Percentiles rank a stretch among this genome's conserved stretches.
Conservation (phyloP, 2,329 filamentous ascomycete genomes). For the Ascochyta lentis region DNA sequence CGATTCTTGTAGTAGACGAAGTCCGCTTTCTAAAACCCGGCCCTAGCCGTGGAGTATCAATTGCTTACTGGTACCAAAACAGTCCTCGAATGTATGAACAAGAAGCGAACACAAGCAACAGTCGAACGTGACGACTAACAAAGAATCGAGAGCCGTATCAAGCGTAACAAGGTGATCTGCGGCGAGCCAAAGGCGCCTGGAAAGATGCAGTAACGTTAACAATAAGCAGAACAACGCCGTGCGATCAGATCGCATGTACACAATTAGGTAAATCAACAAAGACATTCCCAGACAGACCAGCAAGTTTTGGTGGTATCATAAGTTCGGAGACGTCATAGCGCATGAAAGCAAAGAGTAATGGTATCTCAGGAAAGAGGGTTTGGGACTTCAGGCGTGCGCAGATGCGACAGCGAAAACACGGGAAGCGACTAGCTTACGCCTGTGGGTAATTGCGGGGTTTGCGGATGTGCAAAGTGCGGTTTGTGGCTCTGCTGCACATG, state of each 20-base stretch:
- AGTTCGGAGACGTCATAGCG: constrained; percentile 39
- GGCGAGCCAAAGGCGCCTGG: constrained; percentile 8
- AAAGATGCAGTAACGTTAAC: constrained; percentile 6
- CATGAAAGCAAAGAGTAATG: constrained; percentile 23
- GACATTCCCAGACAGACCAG: constrained; percentile 32
- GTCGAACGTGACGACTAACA: background rate
- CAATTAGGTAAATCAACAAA: constrained; percentile 35
- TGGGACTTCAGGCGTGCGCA: background rate
- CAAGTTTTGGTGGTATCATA: constrained; percentile 39
- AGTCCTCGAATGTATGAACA: constrained; percentile 13
- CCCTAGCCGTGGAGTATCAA: background rate
- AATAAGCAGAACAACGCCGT: constrained; percentile 5
- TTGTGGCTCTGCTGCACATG: constrained; percentile 31
- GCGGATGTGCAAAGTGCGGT: constrained; percentile 31
- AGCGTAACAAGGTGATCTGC: constrained; percentile 10
- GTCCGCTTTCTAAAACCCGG: constrained; percentile 1
- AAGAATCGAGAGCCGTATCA: constrained; percentile 6
- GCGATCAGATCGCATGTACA: constrained; percentile 25
- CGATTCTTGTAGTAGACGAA: constrained; percentile 8
- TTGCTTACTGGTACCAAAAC: constrained; percentile 1
- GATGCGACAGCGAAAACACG: background rate
- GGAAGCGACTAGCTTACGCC: constrained; percentile 23
- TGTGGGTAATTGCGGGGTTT: constrained; percentile 28
- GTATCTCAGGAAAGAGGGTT: constrained; percentile 11
- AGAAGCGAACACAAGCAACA: constrained; percentile 8